Conservation (phyloP, 768 basidiomycete species). For the Tricholoma bakamatsutake region DNA sequence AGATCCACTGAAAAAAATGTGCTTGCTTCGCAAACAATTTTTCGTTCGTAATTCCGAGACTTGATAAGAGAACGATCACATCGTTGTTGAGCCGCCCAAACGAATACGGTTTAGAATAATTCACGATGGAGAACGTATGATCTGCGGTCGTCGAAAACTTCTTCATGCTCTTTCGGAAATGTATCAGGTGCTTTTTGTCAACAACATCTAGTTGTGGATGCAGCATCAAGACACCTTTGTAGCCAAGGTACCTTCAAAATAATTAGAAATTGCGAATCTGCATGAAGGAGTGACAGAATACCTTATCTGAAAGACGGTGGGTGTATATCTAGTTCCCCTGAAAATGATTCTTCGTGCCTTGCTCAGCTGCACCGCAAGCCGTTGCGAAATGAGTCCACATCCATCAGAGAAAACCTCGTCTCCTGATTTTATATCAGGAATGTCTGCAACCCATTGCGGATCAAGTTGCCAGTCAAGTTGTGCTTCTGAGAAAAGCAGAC, state of each 20-base stretch:
- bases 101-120: constrained; percentile 54
- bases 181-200: constrained; percentile 38
- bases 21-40: constrained; percentile 49
- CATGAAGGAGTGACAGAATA: constrained; percentile 15
- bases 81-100: constrained; percentile 69
- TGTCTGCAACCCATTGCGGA: constrained; percentile 44
- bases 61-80: constrained; percentile 58
- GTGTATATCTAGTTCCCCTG: constrained; percentile 50
- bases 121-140: constrained; percentile 62
- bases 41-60: constrained; percentile 54
- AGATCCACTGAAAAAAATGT: constrained; percentile 56
- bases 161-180: constrained; percentile 67
- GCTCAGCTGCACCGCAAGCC: constrained; percentile 46
- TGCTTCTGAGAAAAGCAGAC: constrained; percentile 59
- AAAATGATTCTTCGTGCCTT: constrained; percentile 50
- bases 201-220: constrained; percentile 49
- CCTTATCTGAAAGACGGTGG: constrained; percentile 61
- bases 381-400: constrained; percentile 56
- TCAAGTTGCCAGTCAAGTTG: constrained; percentile 52
- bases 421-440: constrained; percentile 49
- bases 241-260: constrained; percentile 52
- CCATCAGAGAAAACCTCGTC: constrained; percentile 65
- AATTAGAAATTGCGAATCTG: not conserved
- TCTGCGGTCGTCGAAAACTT: constrained; percentile 56
- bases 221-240: constrained; percentile 67